Evolutionary conservation across 1,284 basidiomycete species (phyloP).

Genomic region (Ceratobasidium papillatum): DNA sequence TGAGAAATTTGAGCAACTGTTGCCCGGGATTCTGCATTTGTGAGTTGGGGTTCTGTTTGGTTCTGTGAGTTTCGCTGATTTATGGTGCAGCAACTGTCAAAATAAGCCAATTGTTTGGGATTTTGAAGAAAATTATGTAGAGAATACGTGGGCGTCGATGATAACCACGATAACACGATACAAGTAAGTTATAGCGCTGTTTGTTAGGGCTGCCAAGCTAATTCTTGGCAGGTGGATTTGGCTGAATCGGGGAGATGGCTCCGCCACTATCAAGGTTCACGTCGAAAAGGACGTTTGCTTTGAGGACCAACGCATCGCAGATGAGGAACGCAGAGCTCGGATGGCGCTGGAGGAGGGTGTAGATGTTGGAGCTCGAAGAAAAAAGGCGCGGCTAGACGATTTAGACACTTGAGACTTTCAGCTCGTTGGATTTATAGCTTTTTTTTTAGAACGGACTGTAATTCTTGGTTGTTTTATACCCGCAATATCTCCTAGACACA

Average conservation of each 20-base stretch:
- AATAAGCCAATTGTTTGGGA: constrained; percentile 25
- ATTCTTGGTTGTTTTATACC: background rate
- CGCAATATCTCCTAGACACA: background rate
- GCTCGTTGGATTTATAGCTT: background rate
- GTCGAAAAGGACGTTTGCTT: constrained; percentile 38
- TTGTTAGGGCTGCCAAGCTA: background rate
- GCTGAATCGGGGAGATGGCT: constrained; percentile 42
- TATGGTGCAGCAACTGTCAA: constrained; percentile 21
- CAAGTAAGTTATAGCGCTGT: constrained; percentile 12
- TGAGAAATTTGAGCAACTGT: constrained; percentile 35
- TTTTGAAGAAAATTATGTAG: constrained; percentile 36
- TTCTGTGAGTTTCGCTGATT: background rate
- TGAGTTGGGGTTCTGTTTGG: constrained; percentile 1
- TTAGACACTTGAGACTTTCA: background rate
- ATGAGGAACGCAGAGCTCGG: constrained; percentile 19
- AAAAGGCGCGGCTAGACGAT: constrained; percentile 2
- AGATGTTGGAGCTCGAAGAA: background rate
- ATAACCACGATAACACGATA: constrained; percentile 32
- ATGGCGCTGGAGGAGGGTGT: constrained; percentile 19
- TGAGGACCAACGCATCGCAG: constrained; percentile 37
- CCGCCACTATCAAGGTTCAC: constrained; percentile 7
- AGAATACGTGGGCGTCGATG: constrained; percentile 40
- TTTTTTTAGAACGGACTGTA: background rate
- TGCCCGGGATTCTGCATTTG: constrained; percentile 42
- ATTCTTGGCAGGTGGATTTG: constrained; percentile 38